Evolutionary conservation across 2,329 filamentous ascomycete genomes (phyloP).

Genomic region (Hymenoscyphus scutula): DNA sequence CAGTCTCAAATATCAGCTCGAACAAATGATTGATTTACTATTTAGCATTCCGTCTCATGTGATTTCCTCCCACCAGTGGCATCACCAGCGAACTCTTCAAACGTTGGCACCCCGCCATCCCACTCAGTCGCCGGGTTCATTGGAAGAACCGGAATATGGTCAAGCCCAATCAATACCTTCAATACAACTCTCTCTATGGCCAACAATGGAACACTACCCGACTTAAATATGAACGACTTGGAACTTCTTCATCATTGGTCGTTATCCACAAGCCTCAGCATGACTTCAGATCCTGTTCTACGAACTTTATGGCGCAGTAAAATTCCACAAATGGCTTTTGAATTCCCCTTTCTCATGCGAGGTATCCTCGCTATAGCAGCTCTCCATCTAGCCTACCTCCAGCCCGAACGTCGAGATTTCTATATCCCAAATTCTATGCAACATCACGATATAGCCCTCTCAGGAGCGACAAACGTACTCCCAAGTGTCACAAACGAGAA

Average conservation of each 20-base stretch:
- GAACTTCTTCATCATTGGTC: conserved; percentile 25
- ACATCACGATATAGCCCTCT: conserved; percentile 36
- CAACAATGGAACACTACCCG: conserved; percentile 14
- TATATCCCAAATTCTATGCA: conserved; percentile 40
- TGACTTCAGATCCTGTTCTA: conserved; percentile 42
- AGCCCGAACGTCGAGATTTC: conserved; percentile 36
- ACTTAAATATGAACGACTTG: conserved; percentile 36
- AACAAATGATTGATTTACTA: background rate
- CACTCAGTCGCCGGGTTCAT: conserved; percentile 8
- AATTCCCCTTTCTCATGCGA: conserved; percentile 47
- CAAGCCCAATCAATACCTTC: background rate
- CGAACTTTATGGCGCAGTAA: conserved; percentile 39
- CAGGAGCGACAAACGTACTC: conserved; percentile 36
- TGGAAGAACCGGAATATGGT: conserved; percentile 7
- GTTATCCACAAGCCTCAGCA: conserved; percentile 43
- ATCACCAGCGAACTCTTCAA: conserved; percentile 3
- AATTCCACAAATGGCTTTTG: conserved; percentile 43
- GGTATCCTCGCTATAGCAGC: conserved; percentile 48
- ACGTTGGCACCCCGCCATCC: background rate
- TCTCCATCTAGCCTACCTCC: conserved; percentile 45
- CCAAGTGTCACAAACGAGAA: conserved; percentile 35
- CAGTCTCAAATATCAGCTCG: background rate
- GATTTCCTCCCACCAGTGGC: conserved; percentile 29
- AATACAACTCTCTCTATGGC: background rate
- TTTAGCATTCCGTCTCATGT: conserved; percentile 38